Base-by-base conservation (phyloP, 768 basidiomycete genomes). In the Lepiota brunneoincarnata region DNA sequence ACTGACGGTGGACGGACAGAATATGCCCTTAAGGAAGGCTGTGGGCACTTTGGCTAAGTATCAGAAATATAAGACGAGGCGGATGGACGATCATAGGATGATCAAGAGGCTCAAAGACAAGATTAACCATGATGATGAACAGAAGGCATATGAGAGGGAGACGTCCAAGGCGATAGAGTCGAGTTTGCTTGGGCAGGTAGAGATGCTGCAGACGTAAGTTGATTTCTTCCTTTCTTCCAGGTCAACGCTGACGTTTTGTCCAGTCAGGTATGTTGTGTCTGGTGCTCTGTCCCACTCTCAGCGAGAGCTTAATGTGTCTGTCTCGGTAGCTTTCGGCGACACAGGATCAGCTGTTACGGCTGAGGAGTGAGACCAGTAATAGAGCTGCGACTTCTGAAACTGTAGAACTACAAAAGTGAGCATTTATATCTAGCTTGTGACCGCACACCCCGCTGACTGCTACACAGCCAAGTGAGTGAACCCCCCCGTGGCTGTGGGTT, bases 41-140 rank as follows among this genome's bases (percentile, higher is more conserved):
- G 67, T 73, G 26, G 59, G 62, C 12, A 69, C 75, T 15, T 63
- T 79, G 26, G 67, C 68, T 35, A 67, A 72, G 56, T 73, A 69
- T 65, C 74, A 72, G 55, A 57, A 64, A 24, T 64, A 78, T 31
- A 69, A 69, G 58, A 66, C 68, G 45, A 67, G 65, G 49, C 65
- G 62, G 24, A 63, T 62, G 10, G 68, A 69, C 49, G 68, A 72
- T 23, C 47, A 64, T 35, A 54, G 61, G 6, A 67, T 67, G 23
- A 68, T 67, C n/a, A 68, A 66, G 48, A 64, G 62, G 7, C 60
- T 69, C 40, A 67, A 69, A 49, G 63, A 62, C 40, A 63, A 71
- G 45, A 55, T 75, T 24, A 63, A 62, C 12, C 49, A 62, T 15
- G 62, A 61, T 46, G 66, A 70, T 44, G 59, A 64, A 21, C 62